Base-by-base conservation (phyloP, 2,329 filamentous ascomycete species). In the Beauveria sp. region DNA sequence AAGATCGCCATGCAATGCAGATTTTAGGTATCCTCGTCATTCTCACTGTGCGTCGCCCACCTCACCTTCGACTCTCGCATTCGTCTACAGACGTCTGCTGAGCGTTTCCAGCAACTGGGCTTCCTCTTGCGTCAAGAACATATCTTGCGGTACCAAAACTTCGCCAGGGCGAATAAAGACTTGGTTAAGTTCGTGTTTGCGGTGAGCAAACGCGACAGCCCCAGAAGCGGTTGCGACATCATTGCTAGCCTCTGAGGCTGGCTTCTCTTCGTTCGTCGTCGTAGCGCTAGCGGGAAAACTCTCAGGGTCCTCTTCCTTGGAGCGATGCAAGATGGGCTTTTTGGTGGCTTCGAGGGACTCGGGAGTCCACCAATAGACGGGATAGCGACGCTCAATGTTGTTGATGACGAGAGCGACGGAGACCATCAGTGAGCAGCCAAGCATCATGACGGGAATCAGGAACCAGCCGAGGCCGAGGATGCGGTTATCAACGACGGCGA, bases 351-450 rank as follows among this genome's bases (percentile, higher is more conserved):
- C 50, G 58, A 74, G 45, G 45, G 74, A 66, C 20, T 72, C 70
- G 0, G 81, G 76, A 1, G 83, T 82, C 85, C 85, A 90, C 88
- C 88, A 92, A 70, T 89, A 91, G 2, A 82, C 65, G 0, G 0
- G 89, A 64, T 84, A 91, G 20, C 79, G 77, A 9, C 86, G 77
- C 69, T 88, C 83, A 2, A 90, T 74, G 64, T 92, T 92, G 68
- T 91, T 90, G 62, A 90, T 67, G 6, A 90, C 34, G 55, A 90
- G 73, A 0, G 87, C 88, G 1, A 83, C 79, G 1, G 66, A 73
- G 34, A 89, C 73, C 82, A 91, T 88, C 53, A 91, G 70, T 0
- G 71, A 69, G 53, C 78, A 81, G 4, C 83, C 85, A 24, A 91
- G 73, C 43, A 87, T 58, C 20, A 90, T 78, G 6, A 90, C 74